Conservation (phyloP, 2,329 filamentous ascomycete species). For the Penicillium expansum region DNA sequence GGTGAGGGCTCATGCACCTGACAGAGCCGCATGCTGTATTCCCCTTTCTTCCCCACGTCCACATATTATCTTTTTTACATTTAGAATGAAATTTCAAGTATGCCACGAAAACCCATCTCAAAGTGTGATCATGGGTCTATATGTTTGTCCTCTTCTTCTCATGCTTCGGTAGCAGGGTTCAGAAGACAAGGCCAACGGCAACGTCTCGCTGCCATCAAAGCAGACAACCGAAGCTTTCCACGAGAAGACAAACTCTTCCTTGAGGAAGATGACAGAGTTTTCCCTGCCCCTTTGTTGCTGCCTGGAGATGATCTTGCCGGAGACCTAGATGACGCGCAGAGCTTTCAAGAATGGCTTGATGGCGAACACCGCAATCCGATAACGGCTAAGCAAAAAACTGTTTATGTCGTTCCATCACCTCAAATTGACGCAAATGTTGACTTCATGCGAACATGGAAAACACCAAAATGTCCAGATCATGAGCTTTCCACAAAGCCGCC, state of each 20-base stretch:
- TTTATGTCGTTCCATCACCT: slow-evolving; percentile 57
- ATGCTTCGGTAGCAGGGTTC: slow-evolving; percentile 38
- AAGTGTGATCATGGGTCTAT: slow-evolving; percentile 12
- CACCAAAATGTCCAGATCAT: slow-evolving; percentile 20
- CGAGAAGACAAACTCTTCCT: neutral
- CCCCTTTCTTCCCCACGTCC: neutral
- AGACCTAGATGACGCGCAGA: slow-evolving; percentile 55
- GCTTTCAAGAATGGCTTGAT: slow-evolving; percentile 51
- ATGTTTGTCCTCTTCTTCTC: slow-evolving; percentile 26
- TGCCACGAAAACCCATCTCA: neutral
- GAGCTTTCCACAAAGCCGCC: slow-evolving; percentile 7
- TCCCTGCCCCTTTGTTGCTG: slow-evolving; percentile 59
- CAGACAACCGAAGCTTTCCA: neutral
- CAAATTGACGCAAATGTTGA: slow-evolving; percentile 35
- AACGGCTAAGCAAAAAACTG: slow-evolving; percentile 44
- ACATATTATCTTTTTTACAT: neutral
- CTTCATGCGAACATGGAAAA: slow-evolving; percentile 47
- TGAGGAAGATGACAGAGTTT: slow-evolving; percentile 32
- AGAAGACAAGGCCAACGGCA: slow-evolving; percentile 25
- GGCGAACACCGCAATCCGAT: slow-evolving; percentile 51
- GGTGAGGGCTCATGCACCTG: too few species aligned
- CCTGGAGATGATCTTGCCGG: slow-evolving; percentile 58
- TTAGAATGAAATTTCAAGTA: neutral
- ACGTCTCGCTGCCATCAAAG: slow-evolving; percentile 23
- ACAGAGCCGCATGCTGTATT: neutral